Base-by-base conservation (phyloP, 2,329 filamentous ascomycete species). In the Alternaria ethzedia region DNA sequence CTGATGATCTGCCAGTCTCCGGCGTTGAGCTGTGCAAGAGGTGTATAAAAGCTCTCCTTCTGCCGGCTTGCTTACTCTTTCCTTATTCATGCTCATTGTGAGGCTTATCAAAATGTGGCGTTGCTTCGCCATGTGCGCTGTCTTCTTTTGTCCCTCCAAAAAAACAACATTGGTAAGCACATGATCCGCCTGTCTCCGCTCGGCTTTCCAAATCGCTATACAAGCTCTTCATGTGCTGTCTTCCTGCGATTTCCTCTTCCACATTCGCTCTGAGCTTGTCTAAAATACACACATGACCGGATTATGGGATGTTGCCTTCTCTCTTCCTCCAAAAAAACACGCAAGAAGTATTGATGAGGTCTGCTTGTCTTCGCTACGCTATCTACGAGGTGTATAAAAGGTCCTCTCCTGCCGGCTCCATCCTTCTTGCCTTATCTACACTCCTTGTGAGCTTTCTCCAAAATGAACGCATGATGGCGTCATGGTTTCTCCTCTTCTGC, bases 11-110 rank as follows among this genome's bases (percentile, higher is more conserved):
- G 13, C 13, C 13, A 4, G 28, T 15, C 30, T 15, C 30, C 7
- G 3, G 28, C 28, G 30, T 7, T 15, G 13, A 7, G 13, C 30
- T 4, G 2, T 15, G 3, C 13, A 3, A 15, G 13, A 0, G 13
- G 30, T 26, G 32, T 41, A 41, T 17, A 41, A 17, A 41, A 41
- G 32, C 15, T n/a, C 2, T 41, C 10, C 9, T 41, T 17, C 32
- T 10, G 32, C 1, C 32, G 32, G 15, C 32, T 6, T 10, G 0
- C 1, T 17, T 1, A 0, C 1, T 41, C 8, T 41, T 41, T 41
- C 15, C 32, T 41, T 2, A 41, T 17, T 4, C 0, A 41, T 8
- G 0, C 32, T 41, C 15, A 1, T 41, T 41, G 32, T 3, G 32
- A 41, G 32, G n/a, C n/a, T n/a, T n/a, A n/a, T n/a, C n/a, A n/a